Evolutionary conservation across 345 rosid species (phyloP), one percentile per base, ranked within the genome.

Genomic region (Eucalyptus erythrocorys): DNA sequence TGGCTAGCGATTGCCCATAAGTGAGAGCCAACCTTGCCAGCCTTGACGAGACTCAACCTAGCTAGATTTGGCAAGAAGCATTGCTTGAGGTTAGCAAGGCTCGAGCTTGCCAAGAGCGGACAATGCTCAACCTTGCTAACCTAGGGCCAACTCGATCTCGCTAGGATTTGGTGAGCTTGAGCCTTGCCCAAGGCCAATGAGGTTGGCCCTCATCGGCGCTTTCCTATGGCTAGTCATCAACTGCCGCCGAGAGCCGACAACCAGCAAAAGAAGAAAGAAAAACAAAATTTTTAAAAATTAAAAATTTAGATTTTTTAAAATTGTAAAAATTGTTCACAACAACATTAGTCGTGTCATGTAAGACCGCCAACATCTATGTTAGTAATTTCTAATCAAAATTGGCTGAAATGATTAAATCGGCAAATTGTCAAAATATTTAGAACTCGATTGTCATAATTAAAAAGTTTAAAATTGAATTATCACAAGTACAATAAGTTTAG

Each of bases 191-290:
- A 55, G 61, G 30, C 30, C 27, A 55, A 4, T 24, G 61, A 55
- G 61, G 61, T 55, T 0, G 0, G 3, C 30, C 2, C 57, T 8
- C 9, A 0, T 51, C 2, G 7, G 2, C 57, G 24, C 24, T 51
- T 51, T 21, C 26, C 0, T 19, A 1, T 51, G 57, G 57, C 57
- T 51, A 51, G 10, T 51, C 57, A 21, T 51, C 57, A 51, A 51
- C 26, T 26, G 0, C 8, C 0, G 2, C 24, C 0, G 0, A 51
- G 24, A 0, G 55, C 3, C 9, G 2, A 2, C 0, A 4, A 51
- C 4, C 4, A 22, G 1, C 1, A 55, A 55, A 3, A 2, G 1
- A 11, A 48, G 1, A 22, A 10, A 48, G 4, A 15, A 51, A 49
- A 50, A 49, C 17, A 49, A 49, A 5, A 9, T 22, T 48, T n/a